Evolutionary conservation across 176 grass and related monocot genomes (phyloP).

Genomic region (Bothriochloa decipiens): DNA sequence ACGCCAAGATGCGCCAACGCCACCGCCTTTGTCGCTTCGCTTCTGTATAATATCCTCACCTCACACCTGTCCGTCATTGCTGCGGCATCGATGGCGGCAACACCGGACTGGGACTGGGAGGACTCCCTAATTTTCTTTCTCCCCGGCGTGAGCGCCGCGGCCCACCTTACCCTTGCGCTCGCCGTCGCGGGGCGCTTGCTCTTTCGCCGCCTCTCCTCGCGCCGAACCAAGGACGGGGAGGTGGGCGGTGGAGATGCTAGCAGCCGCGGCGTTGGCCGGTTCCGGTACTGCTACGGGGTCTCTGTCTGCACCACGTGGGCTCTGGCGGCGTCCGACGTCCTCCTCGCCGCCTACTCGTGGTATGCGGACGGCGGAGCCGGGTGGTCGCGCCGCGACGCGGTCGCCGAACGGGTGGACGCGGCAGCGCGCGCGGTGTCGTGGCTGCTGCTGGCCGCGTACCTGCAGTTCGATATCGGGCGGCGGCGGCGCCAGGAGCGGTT

Average conservation of each 20-base stretch:
- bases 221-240: slow-evolving; percentile 1
- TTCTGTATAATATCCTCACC: neutral
- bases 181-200: slow-evolving; percentile 38
- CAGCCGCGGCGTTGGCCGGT: neutral
- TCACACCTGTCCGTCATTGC: neutral
- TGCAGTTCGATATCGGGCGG: slow-evolving; percentile 45
- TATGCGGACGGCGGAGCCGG: slow-evolving; percentile 20
- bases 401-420: slow-evolving; percentile 36
- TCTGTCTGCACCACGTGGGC: slow-evolving; percentile 37
- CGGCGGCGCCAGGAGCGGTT: slow-evolving; percentile 41
- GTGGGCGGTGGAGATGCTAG: neutral
- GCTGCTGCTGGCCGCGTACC: slow-evolving; percentile 60
- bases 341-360: slow-evolving; percentile 39
- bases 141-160: slow-evolving; percentile 18
- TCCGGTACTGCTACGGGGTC: slow-evolving; percentile 28
- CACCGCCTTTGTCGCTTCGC: too few species aligned
- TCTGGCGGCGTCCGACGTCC: slow-evolving; percentile 29
- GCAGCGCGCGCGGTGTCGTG: slow-evolving; percentile 51
- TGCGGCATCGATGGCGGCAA: slow-evolving; percentile 1
- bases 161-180: slow-evolving; percentile 38
- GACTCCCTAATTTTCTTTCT: neutral
- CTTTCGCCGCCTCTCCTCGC: neutral
- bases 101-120: neutral
- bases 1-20: too few species aligned
- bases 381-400: slow-evolving; percentile 38